These are phyloP conservation scores for Verticillium dahliae DNA, from an alignment of 2,329 filamentous ascomycete genomes.

Conservation along the genomic window DNA sequence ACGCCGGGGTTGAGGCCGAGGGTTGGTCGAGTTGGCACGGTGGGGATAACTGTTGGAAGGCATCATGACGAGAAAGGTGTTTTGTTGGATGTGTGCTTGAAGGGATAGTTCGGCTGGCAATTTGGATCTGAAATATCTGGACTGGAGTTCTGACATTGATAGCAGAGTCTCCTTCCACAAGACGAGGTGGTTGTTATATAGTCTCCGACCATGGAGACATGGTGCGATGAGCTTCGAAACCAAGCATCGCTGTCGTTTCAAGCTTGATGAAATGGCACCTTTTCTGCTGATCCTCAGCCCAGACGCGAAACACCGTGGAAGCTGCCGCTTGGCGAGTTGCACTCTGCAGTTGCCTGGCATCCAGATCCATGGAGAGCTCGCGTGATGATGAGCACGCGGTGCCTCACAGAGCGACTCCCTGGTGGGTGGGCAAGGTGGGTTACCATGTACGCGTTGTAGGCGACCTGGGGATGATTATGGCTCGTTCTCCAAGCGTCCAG, in stretches of 20 bases:
- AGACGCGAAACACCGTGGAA: neutral
- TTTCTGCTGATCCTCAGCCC: neutral
- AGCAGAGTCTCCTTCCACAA: neutral
- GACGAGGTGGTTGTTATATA: neutral
- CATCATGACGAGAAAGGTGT: neutral
- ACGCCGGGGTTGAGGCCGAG: neutral
- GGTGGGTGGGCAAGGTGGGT: too few relatives aligned
- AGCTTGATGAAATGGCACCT: neutral
- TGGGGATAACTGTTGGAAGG: neutral
- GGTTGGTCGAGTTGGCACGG: neutral
- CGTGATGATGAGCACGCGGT: neutral
- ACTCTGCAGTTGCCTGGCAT: neutral
- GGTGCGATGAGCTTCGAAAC: neutral
- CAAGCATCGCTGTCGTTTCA: neutral
- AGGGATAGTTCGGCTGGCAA: neutral
- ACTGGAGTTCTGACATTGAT: neutral
- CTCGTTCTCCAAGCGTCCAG: too few relatives aligned
- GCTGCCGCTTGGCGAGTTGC: neutral
- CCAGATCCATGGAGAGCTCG: neutral
- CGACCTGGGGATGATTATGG: too few relatives aligned
- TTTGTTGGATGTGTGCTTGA: neutral
- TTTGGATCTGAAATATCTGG: neutral
- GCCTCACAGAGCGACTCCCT: too few relatives aligned
- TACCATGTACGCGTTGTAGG: too few relatives aligned
- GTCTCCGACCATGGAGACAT: neutral